A percentile compares a stretch with the other conserved stretches of the same genome.
These are phyloP conservation scores for Platanthera zijinensis DNA, from an alignment of 106 monocot genomes.

Conservation along the genomic window DNA sequence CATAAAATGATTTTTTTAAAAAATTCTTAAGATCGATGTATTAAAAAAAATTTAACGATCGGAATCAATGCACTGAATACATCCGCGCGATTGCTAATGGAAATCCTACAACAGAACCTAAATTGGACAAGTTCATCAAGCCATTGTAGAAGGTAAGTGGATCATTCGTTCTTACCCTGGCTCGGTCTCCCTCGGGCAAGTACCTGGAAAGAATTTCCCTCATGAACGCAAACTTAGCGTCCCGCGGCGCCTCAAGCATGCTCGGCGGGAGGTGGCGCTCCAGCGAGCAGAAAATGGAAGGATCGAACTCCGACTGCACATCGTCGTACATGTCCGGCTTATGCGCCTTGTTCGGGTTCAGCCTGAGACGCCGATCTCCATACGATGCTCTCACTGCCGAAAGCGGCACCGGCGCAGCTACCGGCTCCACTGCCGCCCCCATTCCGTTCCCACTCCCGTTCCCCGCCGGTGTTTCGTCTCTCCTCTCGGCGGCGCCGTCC, in stretches of 20 bases:
- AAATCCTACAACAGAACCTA: constrained; percentile 1
- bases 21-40: not conserved
- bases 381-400: constrained; percentile 18
- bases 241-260: constrained; percentile 54
- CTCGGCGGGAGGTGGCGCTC: constrained; percentile 92
- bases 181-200: constrained; percentile 68
- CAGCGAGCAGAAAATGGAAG: constrained; percentile 68
- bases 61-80: not conserved
- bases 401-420: not conserved
- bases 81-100: not conserved
- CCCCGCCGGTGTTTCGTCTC: constrained; percentile 14
- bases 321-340: constrained; percentile 79
- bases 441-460: constrained; percentile 22
- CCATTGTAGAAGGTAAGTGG: not conserved
- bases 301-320: constrained; percentile 58
- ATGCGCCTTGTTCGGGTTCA: constrained; percentile 86
- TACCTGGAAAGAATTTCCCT: constrained; percentile 71
- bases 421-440: constrained; percentile 11
- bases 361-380: constrained; percentile 67
- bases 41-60: not conserved
- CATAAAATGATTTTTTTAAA: not conserved
- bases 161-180: constrained; percentile 42
- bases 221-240: constrained; percentile 78
- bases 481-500: constrained; percentile 16
- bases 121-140: not conserved